Evolutionary conservation across 2,329 filamentous ascomycete genomes (phyloP).

Genomic region (Furcasterigmium furcatum): DNA sequence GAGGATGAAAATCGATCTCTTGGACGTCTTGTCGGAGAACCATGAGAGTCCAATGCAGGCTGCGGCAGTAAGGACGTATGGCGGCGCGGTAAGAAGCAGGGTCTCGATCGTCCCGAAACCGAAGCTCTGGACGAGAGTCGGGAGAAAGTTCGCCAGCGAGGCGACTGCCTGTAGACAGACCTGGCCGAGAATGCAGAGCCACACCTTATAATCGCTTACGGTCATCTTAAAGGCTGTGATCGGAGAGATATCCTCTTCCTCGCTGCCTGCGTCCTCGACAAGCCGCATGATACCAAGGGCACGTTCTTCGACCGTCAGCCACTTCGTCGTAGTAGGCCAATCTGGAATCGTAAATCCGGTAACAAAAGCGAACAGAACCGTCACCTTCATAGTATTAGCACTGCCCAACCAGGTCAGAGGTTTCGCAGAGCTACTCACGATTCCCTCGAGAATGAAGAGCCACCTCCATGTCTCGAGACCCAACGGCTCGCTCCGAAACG

Average conservation of each 20-base stretch:
- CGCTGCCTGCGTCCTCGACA: conserved; percentile 13
- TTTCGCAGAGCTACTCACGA: no score
- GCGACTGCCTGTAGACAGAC: conserved; percentile 23
- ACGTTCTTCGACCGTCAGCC: conserved; percentile 12
- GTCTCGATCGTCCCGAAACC: conserved; percentile 21
- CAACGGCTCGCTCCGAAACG: background rate
- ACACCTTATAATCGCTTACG: conserved; percentile 18
- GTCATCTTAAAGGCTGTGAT: conserved; percentile 20
- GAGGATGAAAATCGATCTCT: conserved; percentile 17
- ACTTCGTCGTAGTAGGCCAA: conserved; percentile 13
- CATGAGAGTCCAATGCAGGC: conserved; percentile 23
- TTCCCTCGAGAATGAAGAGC: conserved; percentile 45
- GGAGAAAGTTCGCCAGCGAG: conserved; percentile 26
- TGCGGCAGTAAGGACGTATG: conserved; percentile 21
- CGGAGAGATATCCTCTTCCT: conserved; percentile 16
- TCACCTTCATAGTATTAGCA: no score
- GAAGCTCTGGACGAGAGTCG: conserved; percentile 23
- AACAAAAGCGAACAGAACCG: conserved; percentile 9
- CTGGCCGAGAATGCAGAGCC: conserved; percentile 21
- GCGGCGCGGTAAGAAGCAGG: conserved; percentile 22
- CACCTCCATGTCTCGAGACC: conserved; percentile 47
- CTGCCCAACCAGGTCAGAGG: no score
- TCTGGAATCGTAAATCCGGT: conserved; percentile 10
- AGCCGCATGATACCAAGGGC: conserved; percentile 11
- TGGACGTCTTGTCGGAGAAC: conserved; percentile 21